phyloP scores from a whole-genome alignment of 768 basidiomycete species.

The Leccinum arenicola region DNA sequence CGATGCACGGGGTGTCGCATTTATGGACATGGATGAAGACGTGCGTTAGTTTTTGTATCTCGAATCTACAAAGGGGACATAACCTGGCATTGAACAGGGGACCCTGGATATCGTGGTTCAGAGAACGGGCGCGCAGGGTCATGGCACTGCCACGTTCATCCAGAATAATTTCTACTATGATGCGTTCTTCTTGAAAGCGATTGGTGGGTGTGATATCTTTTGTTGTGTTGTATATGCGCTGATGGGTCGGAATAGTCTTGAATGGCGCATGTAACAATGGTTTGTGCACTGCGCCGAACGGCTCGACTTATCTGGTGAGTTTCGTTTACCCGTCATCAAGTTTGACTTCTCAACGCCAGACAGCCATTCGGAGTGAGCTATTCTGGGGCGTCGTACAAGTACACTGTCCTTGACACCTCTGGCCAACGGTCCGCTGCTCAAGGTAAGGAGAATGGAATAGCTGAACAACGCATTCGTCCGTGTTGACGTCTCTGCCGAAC shows the following conservation, averaged over 20 bases:
- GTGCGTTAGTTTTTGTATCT: slow-evolving; percentile 44
- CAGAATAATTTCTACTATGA: slow-evolving; percentile 99
- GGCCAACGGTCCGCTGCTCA: slow-evolving; percentile 89
- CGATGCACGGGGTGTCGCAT: slow-evolving; percentile 77
- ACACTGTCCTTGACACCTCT: slow-evolving; percentile 90
- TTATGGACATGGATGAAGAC: slow-evolving; percentile 95
- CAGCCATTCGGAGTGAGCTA: slow-evolving; percentile 94
- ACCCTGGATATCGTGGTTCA: slow-evolving; percentile 91
- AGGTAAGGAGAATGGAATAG: slow-evolving; percentile 42
- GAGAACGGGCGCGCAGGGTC: slow-evolving; percentile 64
- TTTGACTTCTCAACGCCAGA: slow-evolving; percentile 4
- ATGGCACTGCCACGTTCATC: slow-evolving; percentile 70
- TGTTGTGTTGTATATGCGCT: not conserved
- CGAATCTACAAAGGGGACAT: not conserved
- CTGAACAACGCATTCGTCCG: not conserved
- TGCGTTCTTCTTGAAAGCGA: slow-evolving; percentile 97
- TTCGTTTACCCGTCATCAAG: not conserved
- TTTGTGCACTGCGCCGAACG: slow-evolving; percentile 63
- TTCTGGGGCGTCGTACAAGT: slow-evolving; percentile 94
- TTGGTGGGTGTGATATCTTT: slow-evolving; percentile 50
- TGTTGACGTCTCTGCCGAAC: slow-evolving; percentile 7
- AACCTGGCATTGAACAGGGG: slow-evolving; percentile 50
- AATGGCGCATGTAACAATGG: slow-evolving; percentile 92
- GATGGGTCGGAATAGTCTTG: slow-evolving; percentile 45
- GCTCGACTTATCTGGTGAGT: slow-evolving; percentile 73